Base-by-base conservation (phyloP, 2,329 filamentous ascomycete species). In the Atkinsonella hypoxylon region DNA sequence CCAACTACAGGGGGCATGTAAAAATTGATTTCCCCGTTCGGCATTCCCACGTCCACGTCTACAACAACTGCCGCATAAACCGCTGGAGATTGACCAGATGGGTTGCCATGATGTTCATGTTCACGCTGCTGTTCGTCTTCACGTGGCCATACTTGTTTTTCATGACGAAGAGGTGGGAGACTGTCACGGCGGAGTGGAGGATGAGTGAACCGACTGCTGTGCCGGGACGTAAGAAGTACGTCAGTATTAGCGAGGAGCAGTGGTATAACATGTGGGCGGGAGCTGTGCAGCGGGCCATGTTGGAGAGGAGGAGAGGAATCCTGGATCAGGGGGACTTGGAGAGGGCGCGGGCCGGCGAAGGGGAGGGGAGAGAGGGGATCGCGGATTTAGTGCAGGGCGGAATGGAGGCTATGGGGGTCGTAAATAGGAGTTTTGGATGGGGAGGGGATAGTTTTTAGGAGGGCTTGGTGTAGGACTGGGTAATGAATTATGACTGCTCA, bases 91-190 rank as follows among this genome's bases (percentile, higher is more conserved):
- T 81, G 44, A 82, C 74, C 1, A 63, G 62, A 7, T 87, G 81
- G 81, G 70, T 88, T 43, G 69, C 75, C 41, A 78, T 78, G 71
- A 43, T 87, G 10, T 87, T 82, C 67, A 81, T 78, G 61, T 62
- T 86, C 6, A 81, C 81, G 0, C 79, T 88, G 53, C 64, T 85
- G 12, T 85, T 85, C 74, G 59, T 89, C 51, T 71, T 89, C 57
- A 70, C 77, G 3, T 89, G 85, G 85, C 85, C 85, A 0, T 76
- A 78, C 51, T 71, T 89, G 12, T 82, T 79, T 66, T 74, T 87
- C 61, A 67, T 75, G 17, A 89, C 85, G 1, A 80, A 78, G 61
- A 73, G 78, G 46, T 89, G 82, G 67, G 76, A 83, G 55, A 81
- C 86, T 2, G 74, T 79, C 3, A 69, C 72, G 20, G 75, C 77